Base-by-base conservation (phyloP, 257 asterid species). In the Haberlea rhodopensis region DNA sequence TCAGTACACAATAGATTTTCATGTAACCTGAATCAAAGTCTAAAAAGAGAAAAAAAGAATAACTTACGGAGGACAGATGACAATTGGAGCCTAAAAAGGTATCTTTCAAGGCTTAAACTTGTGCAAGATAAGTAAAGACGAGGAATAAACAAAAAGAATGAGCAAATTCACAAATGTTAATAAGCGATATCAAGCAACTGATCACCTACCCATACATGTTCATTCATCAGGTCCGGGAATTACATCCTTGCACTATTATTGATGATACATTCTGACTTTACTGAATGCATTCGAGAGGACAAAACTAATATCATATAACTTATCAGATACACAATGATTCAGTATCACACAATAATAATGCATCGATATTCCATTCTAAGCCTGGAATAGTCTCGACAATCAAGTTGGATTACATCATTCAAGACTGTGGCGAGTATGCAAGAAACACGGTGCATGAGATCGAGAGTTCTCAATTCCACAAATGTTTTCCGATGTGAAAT, bases 401-500 rank as follows among this genome's bases (percentile, higher is more conserved):
- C n/a, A n/a, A n/a, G n/a, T n/a, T n/a, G n/a, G n/a, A n/a, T n/a
- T n/a, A n/a, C n/a, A n/a, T n/a, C n/a, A n/a, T n/a, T n/a, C n/a
- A n/a, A n/a, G n/a, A n/a, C n/a, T n/a, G n/a, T n/a, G n/a, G n/a
- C 48, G 11, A 37, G 46, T 37, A 13, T 37, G 48, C 13, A 11
- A 37, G 0, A 37, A 11, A 40, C 29, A 62, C 25, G 51, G 55
- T 26, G 52, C 15, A 34, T 60, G 45, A 60, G 37, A 46, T 54
- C 52, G 66, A 78, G 32, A 46, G 46, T 56, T 31, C 8, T n/a
- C n/a, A 19, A 16, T 67, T 73, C 32, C 27, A 57, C 55, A 24
- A 65, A 40, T 5, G 51, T 65, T 21, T 52, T 57, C 53, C 63
- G 68, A 51, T 34, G 62, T 32, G 56, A 75, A 63, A 46, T 87